Evolutionary conservation across 1,284 basidiomycete genomes (phyloP).

Genomic region (Macrocystidia cucumis): DNA sequence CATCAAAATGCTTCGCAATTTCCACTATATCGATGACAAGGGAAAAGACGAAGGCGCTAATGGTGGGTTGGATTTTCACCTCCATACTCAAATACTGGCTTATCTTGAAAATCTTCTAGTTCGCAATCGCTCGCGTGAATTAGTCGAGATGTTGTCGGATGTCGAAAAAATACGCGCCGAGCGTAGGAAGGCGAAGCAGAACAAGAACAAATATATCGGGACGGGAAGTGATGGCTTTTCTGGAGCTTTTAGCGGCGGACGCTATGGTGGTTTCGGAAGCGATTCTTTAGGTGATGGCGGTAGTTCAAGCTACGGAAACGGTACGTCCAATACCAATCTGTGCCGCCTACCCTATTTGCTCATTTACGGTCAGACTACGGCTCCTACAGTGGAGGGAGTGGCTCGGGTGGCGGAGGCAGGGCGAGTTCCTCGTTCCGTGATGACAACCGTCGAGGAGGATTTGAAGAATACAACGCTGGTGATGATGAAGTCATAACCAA

Average conservation of each 20-base stretch:
- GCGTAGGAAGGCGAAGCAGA: conserved; percentile 89
- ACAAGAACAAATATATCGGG: conserved; percentile 88
- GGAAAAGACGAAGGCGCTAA: conserved; percentile 99
- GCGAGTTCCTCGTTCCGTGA: conserved; percentile 56
- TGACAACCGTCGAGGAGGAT: conserved; percentile 44
- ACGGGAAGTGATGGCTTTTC: conserved; percentile 68
- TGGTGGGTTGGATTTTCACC: conserved; percentile 39
- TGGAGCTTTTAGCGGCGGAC: conserved; percentile 27
- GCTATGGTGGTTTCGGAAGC: conserved; percentile 67
- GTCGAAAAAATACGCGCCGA: conserved; percentile 88
- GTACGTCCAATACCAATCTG: conserved; percentile 12
- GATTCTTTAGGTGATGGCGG: conserved; percentile 27
- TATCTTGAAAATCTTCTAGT: too few relatives aligned
- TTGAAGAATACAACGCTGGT: conserved; percentile 96
- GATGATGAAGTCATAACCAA: conserved; percentile 71
- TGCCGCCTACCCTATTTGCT: not conserved
- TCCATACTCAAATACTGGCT: not conserved
- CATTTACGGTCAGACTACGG: conserved; percentile 14
- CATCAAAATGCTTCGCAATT: conserved; percentile 96
- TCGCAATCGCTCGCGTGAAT: conserved; percentile 89
- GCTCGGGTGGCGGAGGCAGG: conserved; percentile 28
- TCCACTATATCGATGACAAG: conserved; percentile 98
- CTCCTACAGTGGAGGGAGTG: conserved; percentile 22
- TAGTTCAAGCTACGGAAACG: conserved; percentile 30
- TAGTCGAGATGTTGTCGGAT: conserved; percentile 85